phyloP scores from a whole-genome alignment of 805 yeast genomes.

The Clavispora vitiphila region DNA sequence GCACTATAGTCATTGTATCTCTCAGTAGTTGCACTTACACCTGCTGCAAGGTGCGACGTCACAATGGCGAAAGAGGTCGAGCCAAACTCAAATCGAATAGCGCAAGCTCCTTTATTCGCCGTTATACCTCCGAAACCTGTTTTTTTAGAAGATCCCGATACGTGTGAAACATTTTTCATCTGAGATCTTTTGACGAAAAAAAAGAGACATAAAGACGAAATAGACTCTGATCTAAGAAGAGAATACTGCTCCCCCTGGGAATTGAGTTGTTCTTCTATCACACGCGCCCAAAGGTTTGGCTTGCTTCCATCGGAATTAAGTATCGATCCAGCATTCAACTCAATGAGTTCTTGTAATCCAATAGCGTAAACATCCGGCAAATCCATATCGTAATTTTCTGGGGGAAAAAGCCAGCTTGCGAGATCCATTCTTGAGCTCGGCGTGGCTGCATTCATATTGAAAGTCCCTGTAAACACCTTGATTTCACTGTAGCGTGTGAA shows the following conservation, averaged over 20 bases:
- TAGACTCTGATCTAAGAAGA: conserved; percentile 68
- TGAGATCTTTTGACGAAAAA: conserved; percentile 53
- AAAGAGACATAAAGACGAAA: conserved; percentile 62
- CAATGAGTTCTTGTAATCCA: conserved; percentile 93
- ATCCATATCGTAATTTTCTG: conserved; percentile 33
- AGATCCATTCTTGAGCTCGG: conserved; percentile 50
- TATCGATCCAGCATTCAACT: conserved; percentile 86
- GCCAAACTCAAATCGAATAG: conserved; percentile 80
- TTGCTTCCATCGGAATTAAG: conserved; percentile 79
- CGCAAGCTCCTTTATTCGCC: conserved; percentile 96
- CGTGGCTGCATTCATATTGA: conserved; percentile 73
- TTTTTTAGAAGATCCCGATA: conserved; percentile 91
- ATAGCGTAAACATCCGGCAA: conserved; percentile 80
- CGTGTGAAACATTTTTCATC: conserved; percentile 55
- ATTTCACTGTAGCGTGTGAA: conserved; percentile 61
- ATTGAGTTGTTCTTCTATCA: conserved; percentile 60
- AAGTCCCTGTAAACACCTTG: conserved; percentile 75
- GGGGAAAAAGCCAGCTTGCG: conserved; percentile 77
- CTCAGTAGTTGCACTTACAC: conserved; percentile 73
- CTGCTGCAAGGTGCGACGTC: conserved; percentile 94
- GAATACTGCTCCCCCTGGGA: conserved; percentile 42
- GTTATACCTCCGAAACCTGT: conserved; percentile 97
- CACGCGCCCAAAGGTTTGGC: conserved; percentile 72
- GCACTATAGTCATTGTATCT: conserved; percentile 80
- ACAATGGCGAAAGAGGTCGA: conserved; percentile 72